Conservation (phyloP, 345 rosid species). For the Linum tenue region DNA sequence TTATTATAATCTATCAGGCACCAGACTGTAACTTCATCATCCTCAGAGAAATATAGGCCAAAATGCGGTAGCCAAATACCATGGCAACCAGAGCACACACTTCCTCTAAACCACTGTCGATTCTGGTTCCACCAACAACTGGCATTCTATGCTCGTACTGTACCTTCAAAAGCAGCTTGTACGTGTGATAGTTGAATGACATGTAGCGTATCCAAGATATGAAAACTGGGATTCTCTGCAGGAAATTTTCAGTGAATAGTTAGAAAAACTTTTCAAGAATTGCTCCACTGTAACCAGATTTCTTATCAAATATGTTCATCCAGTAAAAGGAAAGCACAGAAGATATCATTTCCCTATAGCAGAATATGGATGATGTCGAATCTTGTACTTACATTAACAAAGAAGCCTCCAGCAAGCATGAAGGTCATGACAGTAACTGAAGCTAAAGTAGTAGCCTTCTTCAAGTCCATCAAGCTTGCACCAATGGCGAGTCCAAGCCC, state of each 20-base stretch:
- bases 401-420: constrained; percentile 93
- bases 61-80: constrained; percentile 83
- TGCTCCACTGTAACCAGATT: background rate
- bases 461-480: constrained; percentile 82
- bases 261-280: background rate
- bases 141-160: constrained; percentile 50
- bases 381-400: constrained; percentile 48
- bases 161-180: constrained; percentile 83
- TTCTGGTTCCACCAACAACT: constrained; percentile 40
- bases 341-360: background rate
- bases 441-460: constrained; percentile 88
- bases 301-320: background rate
- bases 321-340: background rate
- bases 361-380: too few species aligned
- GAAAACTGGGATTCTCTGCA: constrained; percentile 84
- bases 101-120: constrained; percentile 55
- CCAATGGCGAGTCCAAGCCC: constrained; percentile 98
- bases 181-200: constrained; percentile 96
- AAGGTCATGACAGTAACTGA: constrained; percentile 96
- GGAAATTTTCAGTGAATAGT: background rate
- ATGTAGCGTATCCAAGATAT: constrained; percentile 83
- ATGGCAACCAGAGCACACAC: constrained; percentile 66
- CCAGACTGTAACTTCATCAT: constrained; percentile 47
- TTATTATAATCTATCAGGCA: constrained; percentile 6
- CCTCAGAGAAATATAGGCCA: constrained; percentile 80